These are phyloP conservation scores for Gossypium turneri DNA, from an alignment of 345 rosid species.

Conservation along the genomic window DNA sequence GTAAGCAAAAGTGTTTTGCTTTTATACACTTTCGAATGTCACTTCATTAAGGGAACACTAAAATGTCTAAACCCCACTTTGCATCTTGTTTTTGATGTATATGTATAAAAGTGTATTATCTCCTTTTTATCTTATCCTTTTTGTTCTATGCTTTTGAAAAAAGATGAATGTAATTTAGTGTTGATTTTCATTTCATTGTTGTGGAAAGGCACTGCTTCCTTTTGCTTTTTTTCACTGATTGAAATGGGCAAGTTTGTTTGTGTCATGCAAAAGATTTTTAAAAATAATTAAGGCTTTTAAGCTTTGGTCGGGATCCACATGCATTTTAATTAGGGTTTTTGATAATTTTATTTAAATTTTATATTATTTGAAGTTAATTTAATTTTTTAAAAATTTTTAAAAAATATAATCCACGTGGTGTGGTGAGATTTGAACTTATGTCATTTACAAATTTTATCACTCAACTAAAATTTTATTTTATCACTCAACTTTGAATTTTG, in stretches of 20 bases:
- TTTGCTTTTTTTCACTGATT: slow-evolving; percentile 23
- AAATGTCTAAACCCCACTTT: slow-evolving; percentile 12
- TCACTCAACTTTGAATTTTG: no score
- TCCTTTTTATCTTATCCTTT: neutral
- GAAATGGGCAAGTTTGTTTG: slow-evolving; percentile 22
- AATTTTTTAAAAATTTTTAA: neutral
- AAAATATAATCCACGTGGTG: no score
- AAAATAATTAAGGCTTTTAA: slow-evolving; percentile 4
- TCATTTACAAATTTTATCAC: no score
- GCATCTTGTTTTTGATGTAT: neutral
- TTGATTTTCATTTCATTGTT: neutral
- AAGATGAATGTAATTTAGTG: neutral
- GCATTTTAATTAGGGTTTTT: slow-evolving; percentile 19
- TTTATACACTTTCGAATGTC: neutral
- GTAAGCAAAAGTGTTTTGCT: neutral
- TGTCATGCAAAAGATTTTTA: neutral
- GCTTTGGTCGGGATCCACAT: slow-evolving; percentile 22
- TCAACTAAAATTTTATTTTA: no score
- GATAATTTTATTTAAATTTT: neutral
- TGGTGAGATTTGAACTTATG: no score
- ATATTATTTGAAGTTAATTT: no score
- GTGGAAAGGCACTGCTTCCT: neutral
- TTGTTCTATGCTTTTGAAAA: neutral
- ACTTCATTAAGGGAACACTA: neutral
- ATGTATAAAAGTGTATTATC: neutral